Base-by-base conservation (phyloP, 2,329 filamentous ascomycete species). In the Monilinia aucupariae region DNA sequence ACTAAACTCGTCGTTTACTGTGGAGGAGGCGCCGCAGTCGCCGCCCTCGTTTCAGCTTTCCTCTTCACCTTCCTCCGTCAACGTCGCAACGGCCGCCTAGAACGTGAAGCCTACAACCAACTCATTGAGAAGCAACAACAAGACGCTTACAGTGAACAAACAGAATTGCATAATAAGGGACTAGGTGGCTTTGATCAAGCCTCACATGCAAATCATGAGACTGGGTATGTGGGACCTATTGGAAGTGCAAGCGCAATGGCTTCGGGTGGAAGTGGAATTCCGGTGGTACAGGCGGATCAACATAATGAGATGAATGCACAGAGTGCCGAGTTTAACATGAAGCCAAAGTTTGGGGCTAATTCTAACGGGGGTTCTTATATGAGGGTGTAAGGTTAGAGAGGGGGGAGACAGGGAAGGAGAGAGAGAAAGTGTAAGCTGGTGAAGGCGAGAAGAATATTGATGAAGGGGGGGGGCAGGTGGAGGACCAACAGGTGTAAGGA, bases 61-160 rank as follows among this genome's bases (percentile, higher is more conserved):
- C 70, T 80, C 25, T 80, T 82, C 71, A 83, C 81, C 76, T 85
- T 81, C 74, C 75, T 84, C 70, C 78, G 78, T 49, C 82, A 86
- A 72, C 79, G 84, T 45, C 78, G 79, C 49, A 75, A 75, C 0
- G 85, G 85, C 15, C 76, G 77, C 25, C 71, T 69, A 27, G 84
- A 87, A 71, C 82, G 82, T 45, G 75, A 76, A 3, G 68, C 66
- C 20, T 74, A 73, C 62, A 70, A 73, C 43, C 69, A 70, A 9
- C 66, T 68, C 34, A 64, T 73, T 13, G 71, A 73, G 43, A 69
- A 67, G 49, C 70, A 73, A 52, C 70, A 69, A n/a, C 65, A 73
- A 37, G 68, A 72, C 4, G 65, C 66, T 1, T 70, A 69, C 54
- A 53, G 54, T 41, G 65, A 71, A n/a, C 68, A 72, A 37, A 70